These are phyloP conservation scores for Diplocarpon rosae DNA, from an alignment of 2,329 filamentous ascomycete species.

Conservation along the genomic window DNA sequence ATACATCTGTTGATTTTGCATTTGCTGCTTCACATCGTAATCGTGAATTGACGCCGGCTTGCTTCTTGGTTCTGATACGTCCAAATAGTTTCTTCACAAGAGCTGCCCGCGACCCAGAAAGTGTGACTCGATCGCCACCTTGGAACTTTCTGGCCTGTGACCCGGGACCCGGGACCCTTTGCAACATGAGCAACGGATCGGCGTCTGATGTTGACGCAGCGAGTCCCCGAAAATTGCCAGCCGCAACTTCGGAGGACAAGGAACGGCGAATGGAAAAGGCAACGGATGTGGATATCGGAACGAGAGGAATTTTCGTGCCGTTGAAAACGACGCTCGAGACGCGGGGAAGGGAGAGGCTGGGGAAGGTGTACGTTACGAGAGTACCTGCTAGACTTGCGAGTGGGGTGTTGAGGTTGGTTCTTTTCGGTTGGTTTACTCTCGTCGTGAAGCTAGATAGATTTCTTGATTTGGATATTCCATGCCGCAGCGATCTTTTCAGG, in stretches of 20 bases:
- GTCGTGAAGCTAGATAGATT: not conserved
- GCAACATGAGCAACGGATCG: too few species aligned
- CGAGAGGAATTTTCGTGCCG: conserved; percentile 36
- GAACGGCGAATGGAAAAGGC: not conserved
- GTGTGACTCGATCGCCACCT: too few species aligned
- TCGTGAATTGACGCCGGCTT: too few species aligned
- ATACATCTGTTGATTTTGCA: too few species aligned
- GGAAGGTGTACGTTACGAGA: conserved; percentile 59
- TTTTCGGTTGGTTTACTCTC: not conserved
- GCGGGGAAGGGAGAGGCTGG: conserved; percentile 44
- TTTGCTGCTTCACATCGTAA: too few species aligned
- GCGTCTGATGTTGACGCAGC: too few species aligned
- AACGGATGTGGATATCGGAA: not conserved
- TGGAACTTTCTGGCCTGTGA: too few species aligned
- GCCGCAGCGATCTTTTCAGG: not conserved
- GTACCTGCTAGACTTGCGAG: conserved; percentile 63
- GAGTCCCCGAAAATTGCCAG: too few species aligned
- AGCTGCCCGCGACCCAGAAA: too few species aligned
- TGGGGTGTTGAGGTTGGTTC: conserved; percentile 57
- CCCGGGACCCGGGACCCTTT: too few species aligned
- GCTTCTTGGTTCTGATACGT: too few species aligned
- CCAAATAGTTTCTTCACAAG: too few species aligned
- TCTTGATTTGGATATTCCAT: not conserved
- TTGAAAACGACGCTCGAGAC: conserved; percentile 56
- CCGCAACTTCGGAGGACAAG: not conserved